Base-by-base conservation (phyloP, 805 yeast genomes). In the Yamadazyma tumulicola region DNA sequence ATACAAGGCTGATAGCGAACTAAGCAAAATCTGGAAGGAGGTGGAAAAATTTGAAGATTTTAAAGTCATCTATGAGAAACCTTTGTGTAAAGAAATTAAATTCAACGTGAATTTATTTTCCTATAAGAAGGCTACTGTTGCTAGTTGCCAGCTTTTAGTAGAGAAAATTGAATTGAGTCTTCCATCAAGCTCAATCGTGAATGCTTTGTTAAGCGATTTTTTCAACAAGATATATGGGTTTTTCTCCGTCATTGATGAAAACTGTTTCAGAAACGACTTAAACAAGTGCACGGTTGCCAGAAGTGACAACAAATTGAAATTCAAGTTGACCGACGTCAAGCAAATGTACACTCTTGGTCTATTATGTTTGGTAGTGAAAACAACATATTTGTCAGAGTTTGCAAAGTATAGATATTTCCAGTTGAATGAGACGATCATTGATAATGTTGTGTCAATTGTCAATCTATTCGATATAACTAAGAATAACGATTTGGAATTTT, bases 401-500 rank as follows among this genome's bases (percentile, higher is more conserved):
- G 38, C 46, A 33, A 42, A 59, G 13, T 34, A 60, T 15, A 46
- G 45, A 18, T 51, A 62, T 33, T 59, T 62, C 1, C 39, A 59
- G 20, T 45, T 48, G 32, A 47, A 57, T 19, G 67, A 61, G 33
- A 55, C 46, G 11, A 46, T 54, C 13, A 48, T 59, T 9, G 45
- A 49, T 34, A 37, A 59, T 17, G 66, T 67, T 0, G 57, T 57
- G 25, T 39, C 41, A 8, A 65, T 70, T 32, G 46, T 65, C 10
- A 56, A 55, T 35, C 61, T 54, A 38, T 62, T 65, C 36, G 55
- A 60, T 26, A 39, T 57, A 11, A 41, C 53, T 14, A 49, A 45
- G 20, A 59, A 69, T 39, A 66, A 74, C 26, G 70, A 77, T 13
- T 44, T 79, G 17, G 64, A 71, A 0, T 62, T 77, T 15, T 56